A percentile compares a stretch with the other conserved stretches of the same genome.
Evolutionary conservation across 306 rosid genomes (phyloP).

Genomic region (Medicago truncatula): MtrunA17r5.0-ANR NC_053042.1:8157501-8158000

Average conservation of each 20-base stretch:
- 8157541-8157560: conserved; percentile 67
- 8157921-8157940: not conserved
- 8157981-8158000: not conserved
- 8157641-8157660: conserved; percentile 48
- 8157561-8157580: conserved; percentile 53
- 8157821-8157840: not conserved
- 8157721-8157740: conserved; percentile 83
- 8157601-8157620: too few relatives aligned
- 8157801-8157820: not conserved
- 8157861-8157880: not conserved
- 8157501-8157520: conserved; percentile 74
- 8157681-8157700: conserved; percentile 69
- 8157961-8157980: too few relatives aligned
- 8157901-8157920: not conserved
- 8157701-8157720: conserved; percentile 88
- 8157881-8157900: not conserved
- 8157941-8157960: too few relatives aligned
- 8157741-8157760: conserved; percentile 87
- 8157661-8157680: conserved; percentile 16
- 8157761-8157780: conserved; percentile 19
- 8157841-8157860: not conserved
- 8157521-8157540: conserved; percentile 61
- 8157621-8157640: not conserved
- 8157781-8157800: not conserved
- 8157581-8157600: not conserved